Evolutionary conservation across 164 flowering plant genomes (phyloP), one percentile per base, ranked within the genome.

Genomic region (Santalum album): DNA sequence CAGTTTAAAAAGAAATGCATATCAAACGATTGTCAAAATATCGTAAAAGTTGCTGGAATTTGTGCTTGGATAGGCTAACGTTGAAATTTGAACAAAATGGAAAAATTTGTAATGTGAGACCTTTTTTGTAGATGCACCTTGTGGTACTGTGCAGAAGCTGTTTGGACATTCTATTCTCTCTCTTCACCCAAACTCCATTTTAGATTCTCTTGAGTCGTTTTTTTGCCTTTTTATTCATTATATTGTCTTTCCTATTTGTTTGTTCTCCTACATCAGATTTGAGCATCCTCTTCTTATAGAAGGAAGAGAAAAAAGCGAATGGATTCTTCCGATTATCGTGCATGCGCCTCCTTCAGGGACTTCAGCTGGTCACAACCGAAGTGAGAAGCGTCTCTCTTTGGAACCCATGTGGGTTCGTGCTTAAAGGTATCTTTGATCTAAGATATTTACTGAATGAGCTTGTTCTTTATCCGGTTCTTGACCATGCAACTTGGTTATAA

Each of bases 201-300:
- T 43, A 12, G 19, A 16, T n/a, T n/a, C n/a, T n/a, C n/a, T n/a
- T n/a, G n/a, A n/a, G n/a, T n/a, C n/a, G n/a, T n/a, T n/a, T n/a
- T n/a, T n/a, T n/a, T n/a, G n/a, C n/a, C n/a, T n/a, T n/a, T n/a
- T n/a, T n/a, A n/a, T n/a, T n/a, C n/a, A n/a, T n/a, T n/a, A n/a
- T n/a, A n/a, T n/a, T n/a, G n/a, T n/a, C n/a, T n/a, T n/a, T n/a
- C n/a, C n/a, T n/a, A n/a, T n/a, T n/a, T n/a, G n/a, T n/a, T n/a
- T n/a, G n/a, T n/a, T n/a, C n/a, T 24, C 51, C 29, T 39, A 36
- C 19, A 12, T 46, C 75, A 92, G 99, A 65, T 89, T 73, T 49
- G 97, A 87, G 57, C 99, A 92, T 76, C 97, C 99, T 60, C 96
- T 92, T 67, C 72, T 92, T 44, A 65, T 85, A 40, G 90, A 85